Percentiles rank a stretch among this genome's conserved stretches.
These are phyloP conservation scores for Tolypocladium sp. DNA, from an alignment of 2,329 filamentous ascomycete species.

Conservation along the genomic window DNA sequence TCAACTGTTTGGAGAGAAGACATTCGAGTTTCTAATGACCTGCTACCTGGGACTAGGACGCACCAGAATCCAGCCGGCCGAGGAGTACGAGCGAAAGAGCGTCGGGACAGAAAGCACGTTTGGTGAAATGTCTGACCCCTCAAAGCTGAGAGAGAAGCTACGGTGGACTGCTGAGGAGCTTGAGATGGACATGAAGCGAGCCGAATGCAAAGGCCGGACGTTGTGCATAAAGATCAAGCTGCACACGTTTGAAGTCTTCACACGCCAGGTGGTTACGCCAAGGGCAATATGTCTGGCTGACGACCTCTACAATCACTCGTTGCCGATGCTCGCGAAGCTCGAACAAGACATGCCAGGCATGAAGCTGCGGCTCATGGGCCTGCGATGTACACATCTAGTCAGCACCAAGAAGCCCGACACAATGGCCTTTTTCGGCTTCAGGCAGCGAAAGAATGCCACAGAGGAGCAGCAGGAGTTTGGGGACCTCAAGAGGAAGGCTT, in stretches of 20 bases:
- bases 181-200: slow-evolving; percentile 72
- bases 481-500: slow-evolving; percentile 25
- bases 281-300: slow-evolving; percentile 64
- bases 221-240: slow-evolving; percentile 88
- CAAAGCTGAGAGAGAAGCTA: slow-evolving; percentile 66
- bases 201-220: slow-evolving; percentile 82
- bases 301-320: slow-evolving; percentile 71
- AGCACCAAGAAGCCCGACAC: slow-evolving; percentile 75
- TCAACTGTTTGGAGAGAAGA: slow-evolving; percentile 83
- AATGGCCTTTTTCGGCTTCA: slow-evolving; percentile 69
- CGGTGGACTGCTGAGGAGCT: slow-evolving; percentile 75
- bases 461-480: slow-evolving; percentile 8
- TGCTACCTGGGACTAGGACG: slow-evolving; percentile 81
- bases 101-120: slow-evolving; percentile 94
- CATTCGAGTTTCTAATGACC: slow-evolving; percentile 75
- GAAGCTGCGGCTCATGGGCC: slow-evolving; percentile 75
- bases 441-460: slow-evolving; percentile 17
- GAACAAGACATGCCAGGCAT: slow-evolving; percentile 75
- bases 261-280: slow-evolving; percentile 67
- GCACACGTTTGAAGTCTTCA: slow-evolving; percentile 87
- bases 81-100: slow-evolving; percentile 86
- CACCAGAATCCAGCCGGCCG: slow-evolving; percentile 75
- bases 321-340: slow-evolving; percentile 77
- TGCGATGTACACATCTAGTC: slow-evolving; percentile 79
- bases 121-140: slow-evolving; percentile 61